Evolutionary conservation across 179 eudicot species (phyloP).

Genomic region (Patellifolia procumbens): DNA sequence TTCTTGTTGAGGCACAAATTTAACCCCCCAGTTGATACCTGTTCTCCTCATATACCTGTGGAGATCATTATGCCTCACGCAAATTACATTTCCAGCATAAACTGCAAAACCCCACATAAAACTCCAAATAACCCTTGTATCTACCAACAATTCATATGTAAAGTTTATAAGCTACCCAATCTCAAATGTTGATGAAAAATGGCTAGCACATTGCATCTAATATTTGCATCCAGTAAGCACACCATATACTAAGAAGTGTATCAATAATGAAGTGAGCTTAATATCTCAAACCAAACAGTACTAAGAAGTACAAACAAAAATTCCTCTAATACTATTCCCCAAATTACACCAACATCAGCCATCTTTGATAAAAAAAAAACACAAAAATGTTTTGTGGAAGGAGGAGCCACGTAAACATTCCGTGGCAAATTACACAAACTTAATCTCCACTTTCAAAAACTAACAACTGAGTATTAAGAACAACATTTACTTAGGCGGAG

Average conservation of each 20-base stretch:
- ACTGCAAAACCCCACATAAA: background rate
- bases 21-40: conserved; percentile 81
- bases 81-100: background rate
- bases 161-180: background rate
- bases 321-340: background rate
- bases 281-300: background rate
- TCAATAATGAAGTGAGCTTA: background rate
- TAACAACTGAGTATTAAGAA: background rate
- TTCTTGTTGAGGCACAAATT: conserved; percentile 84
- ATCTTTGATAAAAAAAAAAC: background rate
- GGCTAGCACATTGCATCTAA: background rate
- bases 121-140: background rate
- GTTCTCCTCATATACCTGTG: conserved; percentile 56
- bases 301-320: background rate
- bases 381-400: background rate
- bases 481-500: background rate
- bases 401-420: background rate
- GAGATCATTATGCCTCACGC: background rate
- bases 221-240: background rate
- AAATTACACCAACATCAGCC: background rate
- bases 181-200: no score
- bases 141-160: background rate
- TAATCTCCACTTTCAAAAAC: background rate
- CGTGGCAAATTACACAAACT: background rate
- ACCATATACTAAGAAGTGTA: background rate